phyloP scores from a whole-genome alignment of 23 red algal genomes.

The Agarophyton chilense region DNA sequence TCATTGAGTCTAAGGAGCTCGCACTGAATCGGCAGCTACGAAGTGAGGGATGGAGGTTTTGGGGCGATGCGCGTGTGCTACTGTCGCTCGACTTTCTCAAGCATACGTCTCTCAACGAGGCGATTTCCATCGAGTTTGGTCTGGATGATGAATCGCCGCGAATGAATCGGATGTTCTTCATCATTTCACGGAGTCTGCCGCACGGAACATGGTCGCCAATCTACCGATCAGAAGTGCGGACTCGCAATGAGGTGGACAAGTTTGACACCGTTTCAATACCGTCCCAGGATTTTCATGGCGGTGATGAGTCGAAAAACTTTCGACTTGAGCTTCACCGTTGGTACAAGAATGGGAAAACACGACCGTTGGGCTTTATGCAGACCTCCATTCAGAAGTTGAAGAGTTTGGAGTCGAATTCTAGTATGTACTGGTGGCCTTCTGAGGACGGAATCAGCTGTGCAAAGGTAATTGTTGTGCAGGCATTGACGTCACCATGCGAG shows the following conservation, averaged over 20 bases:
- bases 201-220: constrained; percentile 50
- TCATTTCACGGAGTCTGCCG: constrained; percentile 20
- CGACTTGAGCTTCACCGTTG: constrained; percentile 39
- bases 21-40: neutral
- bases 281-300: constrained; percentile 40
- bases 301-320: constrained; percentile 39
- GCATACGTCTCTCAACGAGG: constrained; percentile 19
- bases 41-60: constrained; percentile 9
- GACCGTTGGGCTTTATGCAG: constrained; percentile 48
- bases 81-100: constrained; percentile 41
- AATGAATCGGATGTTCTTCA: constrained; percentile 57
- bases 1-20: constrained; percentile 19
- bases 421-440: constrained; percentile 62
- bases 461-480: constrained; percentile 33
- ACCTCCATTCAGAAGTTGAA: constrained; percentile 27
- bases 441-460: constrained; percentile 48
- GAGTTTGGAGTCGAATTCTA: constrained; percentile 1
- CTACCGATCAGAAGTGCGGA: constrained; percentile 41
- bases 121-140: constrained; percentile 46
- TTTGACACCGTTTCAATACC: constrained; percentile 19
- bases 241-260: neutral
- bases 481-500: constrained; percentile 7
- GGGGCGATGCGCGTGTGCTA: neutral
- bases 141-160: constrained; percentile 1
- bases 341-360: constrained; percentile 59